A percentile compares a stretch with the other conserved stretches of the same genome.
Evolutionary conservation across 2,329 filamentous ascomycete species (phyloP).

Genomic region (Beauveria brongniartii): DNA sequence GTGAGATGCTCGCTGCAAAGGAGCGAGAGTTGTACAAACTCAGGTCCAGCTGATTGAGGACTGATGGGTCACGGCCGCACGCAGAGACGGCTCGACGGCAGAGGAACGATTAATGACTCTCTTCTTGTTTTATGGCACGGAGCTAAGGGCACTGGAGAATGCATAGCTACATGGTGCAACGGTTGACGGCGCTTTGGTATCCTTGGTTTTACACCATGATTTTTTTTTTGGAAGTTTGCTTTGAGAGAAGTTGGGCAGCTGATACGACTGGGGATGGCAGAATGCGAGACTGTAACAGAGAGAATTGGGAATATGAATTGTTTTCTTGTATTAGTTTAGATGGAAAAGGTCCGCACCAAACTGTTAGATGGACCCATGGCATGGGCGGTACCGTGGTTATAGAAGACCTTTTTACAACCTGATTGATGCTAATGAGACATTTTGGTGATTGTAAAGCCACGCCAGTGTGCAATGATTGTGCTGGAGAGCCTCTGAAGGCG

Average conservation of each 20-base stretch:
- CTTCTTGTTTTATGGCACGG: neutral
- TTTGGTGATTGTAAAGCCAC: neutral
- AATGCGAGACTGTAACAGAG: neutral
- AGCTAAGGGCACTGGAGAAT: neutral
- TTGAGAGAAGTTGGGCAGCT: neutral
- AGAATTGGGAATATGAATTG: neutral
- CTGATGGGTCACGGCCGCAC: neutral
- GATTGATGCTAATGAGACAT: neutral
- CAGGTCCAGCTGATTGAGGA: neutral
- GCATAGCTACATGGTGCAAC: neutral
- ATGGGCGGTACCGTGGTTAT: neutral
- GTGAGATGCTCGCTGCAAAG: constrained; percentile 62
- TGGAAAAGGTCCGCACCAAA: neutral
- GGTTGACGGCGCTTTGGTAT: neutral
- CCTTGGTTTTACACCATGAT: neutral
- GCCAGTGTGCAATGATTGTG: neutral
- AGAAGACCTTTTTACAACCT: neutral
- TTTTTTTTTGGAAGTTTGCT: neutral
- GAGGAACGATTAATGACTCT: constrained; percentile 5
- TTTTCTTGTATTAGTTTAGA: neutral
- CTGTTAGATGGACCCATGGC: neutral
- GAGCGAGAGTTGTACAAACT: constrained; percentile 53
- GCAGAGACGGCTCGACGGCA: neutral
- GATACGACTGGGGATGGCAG: neutral
- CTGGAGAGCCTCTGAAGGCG: neutral